Evolutionary conservation across 345 rosid genomes (phyloP).

Genomic region (Salix arbutifolia): DNA sequence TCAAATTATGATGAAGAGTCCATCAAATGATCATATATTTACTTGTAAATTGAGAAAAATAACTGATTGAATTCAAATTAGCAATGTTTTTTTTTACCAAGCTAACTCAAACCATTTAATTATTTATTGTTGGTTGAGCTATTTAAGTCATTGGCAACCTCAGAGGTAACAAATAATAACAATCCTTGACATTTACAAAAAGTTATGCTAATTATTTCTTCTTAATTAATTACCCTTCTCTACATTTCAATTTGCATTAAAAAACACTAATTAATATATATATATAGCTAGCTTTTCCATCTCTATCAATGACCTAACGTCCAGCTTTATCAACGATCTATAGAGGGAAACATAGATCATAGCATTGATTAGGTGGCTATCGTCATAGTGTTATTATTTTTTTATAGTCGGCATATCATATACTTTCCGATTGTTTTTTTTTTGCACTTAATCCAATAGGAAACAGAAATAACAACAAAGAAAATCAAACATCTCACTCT

Average conservation of each 20-base stretch:
- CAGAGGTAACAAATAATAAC: neutral
- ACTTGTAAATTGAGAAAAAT: too few relatives aligned
- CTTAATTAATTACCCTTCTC: neutral
- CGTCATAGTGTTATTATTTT: neutral
- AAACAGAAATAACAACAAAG: neutral
- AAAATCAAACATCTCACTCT: neutral
- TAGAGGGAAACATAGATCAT: neutral
- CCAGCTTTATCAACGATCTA: neutral
- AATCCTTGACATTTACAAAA: neutral
- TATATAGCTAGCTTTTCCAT: neutral
- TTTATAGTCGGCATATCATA: neutral
- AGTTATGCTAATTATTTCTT: neutral
- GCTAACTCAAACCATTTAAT: too few relatives aligned
- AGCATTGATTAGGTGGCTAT: neutral
- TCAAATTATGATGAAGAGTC: too few relatives aligned
- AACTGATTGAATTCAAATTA: too few relatives aligned
- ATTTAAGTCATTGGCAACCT: neutral
- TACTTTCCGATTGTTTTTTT: neutral
- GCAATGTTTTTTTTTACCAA: too few relatives aligned
- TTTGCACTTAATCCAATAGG: neutral
- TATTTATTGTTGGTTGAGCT: too few relatives aligned
- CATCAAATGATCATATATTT: too few relatives aligned
- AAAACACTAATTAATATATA: neutral
- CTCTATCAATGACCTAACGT: constrained; percentile 7
- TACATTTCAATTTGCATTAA: neutral